A percentile compares a stretch with the other conserved stretches of the same genome.
Conservation (phyloP, 139 green algal genomes). For the Desmodesmus armatus region DNA sequence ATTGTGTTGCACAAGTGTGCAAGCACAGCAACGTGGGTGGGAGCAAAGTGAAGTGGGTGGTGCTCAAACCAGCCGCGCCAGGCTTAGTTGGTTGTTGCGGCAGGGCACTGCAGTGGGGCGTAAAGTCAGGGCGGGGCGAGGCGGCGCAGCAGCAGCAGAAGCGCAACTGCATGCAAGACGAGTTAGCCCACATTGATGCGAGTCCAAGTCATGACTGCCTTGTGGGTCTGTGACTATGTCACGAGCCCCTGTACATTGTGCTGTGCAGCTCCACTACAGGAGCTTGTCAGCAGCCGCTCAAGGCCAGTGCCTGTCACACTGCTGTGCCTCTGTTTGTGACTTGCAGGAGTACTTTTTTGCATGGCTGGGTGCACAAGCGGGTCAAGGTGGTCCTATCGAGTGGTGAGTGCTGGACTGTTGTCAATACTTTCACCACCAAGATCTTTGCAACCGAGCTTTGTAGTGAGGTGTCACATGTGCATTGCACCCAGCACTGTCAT, state of each 20-base stretch:
- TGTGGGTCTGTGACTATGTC: background rate
- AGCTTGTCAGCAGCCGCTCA: too few species aligned
- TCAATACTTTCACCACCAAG: background rate
- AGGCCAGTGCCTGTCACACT: background rate
- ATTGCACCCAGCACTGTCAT: slow-evolving; percentile 47
- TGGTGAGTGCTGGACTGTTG: slow-evolving; percentile 55
- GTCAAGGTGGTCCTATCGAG: slow-evolving; percentile 90
- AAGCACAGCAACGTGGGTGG: background rate
- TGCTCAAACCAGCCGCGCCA: too few species aligned
- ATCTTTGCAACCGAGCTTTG: too few species aligned
- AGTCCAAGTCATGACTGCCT: background rate
- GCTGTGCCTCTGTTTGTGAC: background rate
- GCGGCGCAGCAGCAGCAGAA: background rate
- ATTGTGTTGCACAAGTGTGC: background rate
- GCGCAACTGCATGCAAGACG: background rate
- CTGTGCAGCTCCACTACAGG: background rate
- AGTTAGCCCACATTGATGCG: background rate
- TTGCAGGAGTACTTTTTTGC: slow-evolving; percentile 15
- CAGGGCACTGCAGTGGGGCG: too few species aligned
- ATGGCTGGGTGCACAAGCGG: slow-evolving; percentile 48
- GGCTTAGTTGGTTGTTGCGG: too few species aligned
- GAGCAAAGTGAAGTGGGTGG: too few species aligned
- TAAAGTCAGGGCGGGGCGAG: too few species aligned
- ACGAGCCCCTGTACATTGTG: background rate
- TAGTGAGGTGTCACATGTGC: too few species aligned